phyloP scores from a whole-genome alignment of 129 eudicot species.

The Helianthus tuberosus region DNA sequence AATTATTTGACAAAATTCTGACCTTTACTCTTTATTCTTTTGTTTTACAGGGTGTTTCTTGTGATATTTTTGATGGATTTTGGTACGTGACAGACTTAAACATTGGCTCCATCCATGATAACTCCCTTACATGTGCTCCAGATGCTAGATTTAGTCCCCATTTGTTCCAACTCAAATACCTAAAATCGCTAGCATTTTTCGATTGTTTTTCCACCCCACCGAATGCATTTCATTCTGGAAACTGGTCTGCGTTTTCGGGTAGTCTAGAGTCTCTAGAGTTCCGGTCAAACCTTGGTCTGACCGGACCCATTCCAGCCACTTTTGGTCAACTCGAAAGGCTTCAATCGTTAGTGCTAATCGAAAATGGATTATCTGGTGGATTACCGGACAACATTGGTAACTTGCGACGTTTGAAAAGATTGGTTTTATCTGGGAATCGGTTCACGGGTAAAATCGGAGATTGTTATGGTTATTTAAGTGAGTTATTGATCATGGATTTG shows the following conservation, averaged over 20 bases:
- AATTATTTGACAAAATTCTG: background rate
- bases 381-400: slow-evolving; percentile 56
- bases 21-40: slow-evolving; percentile 2
- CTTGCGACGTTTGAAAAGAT: slow-evolving; percentile 49
- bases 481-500: slow-evolving; percentile 70
- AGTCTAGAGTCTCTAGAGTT: slow-evolving; percentile 67
- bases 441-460: slow-evolving; percentile 54
- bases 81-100: slow-evolving; percentile 78
- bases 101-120: slow-evolving; percentile 75
- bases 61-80: slow-evolving; percentile 75
- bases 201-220: slow-evolving; percentile 58
- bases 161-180: slow-evolving; percentile 60
- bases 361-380: slow-evolving; percentile 59
- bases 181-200: slow-evolving; percentile 71
- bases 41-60: slow-evolving; percentile 75
- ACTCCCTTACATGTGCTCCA: slow-evolving; percentile 68
- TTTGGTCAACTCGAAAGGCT: slow-evolving; percentile 70
- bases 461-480: slow-evolving; percentile 50
- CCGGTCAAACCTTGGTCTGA: slow-evolving; percentile 64
- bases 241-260: slow-evolving; percentile 52
- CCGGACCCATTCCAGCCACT: slow-evolving; percentile 51
- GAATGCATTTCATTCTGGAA: slow-evolving; percentile 40
- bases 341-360: slow-evolving; percentile 61
- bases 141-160: slow-evolving; percentile 55
- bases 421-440: slow-evolving; percentile 61